Evolutionary conservation across 257 asterid genomes (phyloP).

Genomic region (Salvia rosmarinus): DNA sequence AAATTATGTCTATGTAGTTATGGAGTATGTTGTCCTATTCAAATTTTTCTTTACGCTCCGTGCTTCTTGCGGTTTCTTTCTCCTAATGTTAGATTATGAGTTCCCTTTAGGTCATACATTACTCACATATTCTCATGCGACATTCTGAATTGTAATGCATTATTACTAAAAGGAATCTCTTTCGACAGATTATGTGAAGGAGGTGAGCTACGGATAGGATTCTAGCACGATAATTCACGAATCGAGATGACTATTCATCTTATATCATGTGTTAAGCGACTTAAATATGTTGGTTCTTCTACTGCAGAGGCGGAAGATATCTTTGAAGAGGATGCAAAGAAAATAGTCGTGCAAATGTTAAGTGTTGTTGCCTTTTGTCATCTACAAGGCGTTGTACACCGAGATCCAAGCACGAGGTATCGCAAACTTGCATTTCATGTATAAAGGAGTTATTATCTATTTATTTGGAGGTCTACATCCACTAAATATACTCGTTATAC

Average conservation of each 20-base stretch:
- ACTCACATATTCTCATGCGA: background rate
- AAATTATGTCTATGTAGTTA: conserved; percentile 72
- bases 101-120: background rate
- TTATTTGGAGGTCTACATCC: background rate
- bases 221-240: conserved; percentile 61
- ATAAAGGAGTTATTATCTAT: too few relatives aligned
- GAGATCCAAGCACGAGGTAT: conserved; percentile 95
- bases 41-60: conserved; percentile 4
- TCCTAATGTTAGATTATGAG: too few relatives aligned
- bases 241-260: background rate
- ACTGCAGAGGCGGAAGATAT: conserved; percentile 81
- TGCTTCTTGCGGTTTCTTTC: background rate
- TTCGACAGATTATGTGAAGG: conserved; percentile 85
- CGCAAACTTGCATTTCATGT: conserved; percentile 3
- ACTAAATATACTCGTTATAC: background rate
- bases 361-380: conserved; percentile 83
- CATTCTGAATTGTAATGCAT: background rate
- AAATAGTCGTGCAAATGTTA: conserved; percentile 70
- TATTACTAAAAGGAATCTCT: conserved; percentile 27
- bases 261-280: conserved; percentile 2
- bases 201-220: conserved; percentile 88
- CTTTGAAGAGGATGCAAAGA: conserved; percentile 83
- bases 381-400: conserved; percentile 90
- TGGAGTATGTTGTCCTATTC: conserved; percentile 64
- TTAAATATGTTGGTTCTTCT: conserved; percentile 20